These are phyloP conservation scores for Colletotrichum sp. DNA, from an alignment of 2,329 filamentous ascomycete species.

Conservation along the genomic window DNA sequence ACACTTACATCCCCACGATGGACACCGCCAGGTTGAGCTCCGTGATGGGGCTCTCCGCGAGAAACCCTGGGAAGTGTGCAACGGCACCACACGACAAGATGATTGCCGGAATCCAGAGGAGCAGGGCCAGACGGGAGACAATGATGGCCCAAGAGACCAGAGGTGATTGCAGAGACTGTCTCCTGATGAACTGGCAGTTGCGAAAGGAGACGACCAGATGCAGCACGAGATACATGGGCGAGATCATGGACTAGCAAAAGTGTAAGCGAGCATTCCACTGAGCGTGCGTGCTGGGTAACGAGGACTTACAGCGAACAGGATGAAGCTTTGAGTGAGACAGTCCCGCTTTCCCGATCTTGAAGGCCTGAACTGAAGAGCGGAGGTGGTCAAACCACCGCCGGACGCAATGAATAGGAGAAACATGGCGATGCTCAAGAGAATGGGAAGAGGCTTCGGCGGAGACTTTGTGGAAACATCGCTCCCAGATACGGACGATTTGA, in stretches of 20 bases:
- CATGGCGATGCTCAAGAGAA: slow-evolving; percentile 9
- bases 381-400: slow-evolving; percentile 15
- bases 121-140: slow-evolving; percentile 28
- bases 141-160: slow-evolving; percentile 34
- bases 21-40: slow-evolving; percentile 28
- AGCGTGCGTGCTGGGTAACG: not conserved
- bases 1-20: slow-evolving; percentile 26
- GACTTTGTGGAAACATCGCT: slow-evolving; percentile 19
- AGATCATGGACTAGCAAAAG: slow-evolving; percentile 28
- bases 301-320: slow-evolving; percentile 18
- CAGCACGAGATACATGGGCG: slow-evolving; percentile 33
- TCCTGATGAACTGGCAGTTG: slow-evolving; percentile 24
- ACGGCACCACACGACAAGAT: slow-evolving; percentile 29
- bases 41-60: slow-evolving; percentile 23
- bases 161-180: slow-evolving; percentile 28
- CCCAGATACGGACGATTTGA: slow-evolving; percentile 21
- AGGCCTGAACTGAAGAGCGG: slow-evolving; percentile 18
- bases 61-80: slow-evolving; percentile 22
- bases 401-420: slow-evolving; percentile 17
- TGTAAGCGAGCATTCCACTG: not conserved
- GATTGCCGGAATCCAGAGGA: slow-evolving; percentile 31
- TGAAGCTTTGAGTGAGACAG: slow-evolving; percentile 22
- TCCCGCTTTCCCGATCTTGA: slow-evolving; percentile 8
- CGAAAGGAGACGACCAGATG: slow-evolving; percentile 31
- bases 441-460: slow-evolving; percentile 15